Evolutionary conservation across 2,329 filamentous ascomycete genomes (phyloP), one percentile per base, ranked within the genome.

Genomic region (Calonectria leucothoes): DNA sequence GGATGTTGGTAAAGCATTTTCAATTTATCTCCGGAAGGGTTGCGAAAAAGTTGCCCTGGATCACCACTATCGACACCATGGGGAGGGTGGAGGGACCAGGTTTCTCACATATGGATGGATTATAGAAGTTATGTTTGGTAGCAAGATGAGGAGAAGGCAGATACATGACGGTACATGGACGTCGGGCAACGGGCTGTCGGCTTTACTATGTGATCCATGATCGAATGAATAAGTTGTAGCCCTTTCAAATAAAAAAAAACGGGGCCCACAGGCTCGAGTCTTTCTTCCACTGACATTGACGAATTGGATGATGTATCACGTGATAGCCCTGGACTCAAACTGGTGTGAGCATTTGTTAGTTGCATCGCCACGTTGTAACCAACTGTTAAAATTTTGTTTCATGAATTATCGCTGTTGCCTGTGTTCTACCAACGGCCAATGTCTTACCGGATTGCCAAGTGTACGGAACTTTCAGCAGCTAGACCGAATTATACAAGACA

Each of bases 1-100:
- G 49, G 59, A 66, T 29, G 59, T 72, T 69, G 72, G 69, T 66
- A 65, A 52, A 35, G 51, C 49, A 72, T 72, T 74, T 74, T 65
- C 51, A 64, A 48, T 65, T 72, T 74, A 72, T 69, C 61, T 48
- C 61, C 51, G 69, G 65, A 59, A 29, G 57, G 66, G 69, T 37
- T 37, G 51, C 49, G 49, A 72, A 71, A 61, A 74, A 74, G 64
- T 49, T 65, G 25, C 64, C 65, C 63, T 68, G 57, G 49, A 63
- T 71, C 39, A 52, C 68, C 59, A 39, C 64, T 61, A 23, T 31
- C 45, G 63, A 59, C 25, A 49, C 66, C 39, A 59, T n/a, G 49
- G 49, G 49, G 57, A 52, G 55, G 57, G 29, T 37, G 49, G 69
- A 68, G 63, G 51, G 39, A 52, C 68, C 68, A 67, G 55, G 68